Base-by-base conservation (phyloP, 1,284 basidiomycete genomes). In the Papiliotrema flavescens region DNA sequence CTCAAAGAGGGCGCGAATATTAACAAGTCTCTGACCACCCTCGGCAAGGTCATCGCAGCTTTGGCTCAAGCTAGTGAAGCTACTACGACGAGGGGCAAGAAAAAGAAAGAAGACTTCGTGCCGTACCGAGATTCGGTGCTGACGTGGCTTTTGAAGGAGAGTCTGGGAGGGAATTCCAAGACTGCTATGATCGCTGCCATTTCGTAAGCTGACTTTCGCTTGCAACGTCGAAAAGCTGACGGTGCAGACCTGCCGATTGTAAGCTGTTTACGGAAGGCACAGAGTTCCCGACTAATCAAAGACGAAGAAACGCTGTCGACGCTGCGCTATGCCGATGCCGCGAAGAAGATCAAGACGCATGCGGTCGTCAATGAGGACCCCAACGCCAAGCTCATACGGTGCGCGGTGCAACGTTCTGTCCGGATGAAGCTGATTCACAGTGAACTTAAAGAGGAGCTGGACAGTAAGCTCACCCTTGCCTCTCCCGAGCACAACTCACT, bases 321-420 rank as follows among this genome's bases (percentile, higher is more conserved):
- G 5, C 54, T 76, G 55, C 86, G 95, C 2, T 98, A 98, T 76
- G 96, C 95, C 62, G 94, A 98, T 79, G 91, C 83, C 72, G 94
- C 95, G 24, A 98, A 98, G 86, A 96, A 95, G 85, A 98, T 98
- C 80, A 96, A 95, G 85, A 98, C 98, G 78, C 96, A 98, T 80
- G 95, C 95, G 17, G 85, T 98, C 49, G 90, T 98, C 65, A 98
- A 98, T 76, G 95, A 98, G 78, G 95, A 98, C 81, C 94, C 96
- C 19, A 98, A 98, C 70, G 95, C 95, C 70, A 97, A 92, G 79
- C 86, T 98, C 54, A 94, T 98, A 53, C 56, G 69, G 65, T 66
- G 50, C 14, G 17, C 35, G 17, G 35, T 17, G 35, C 28, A 14
- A 15, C 41, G 26, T 1, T 20, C 34, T 19, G 24, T 1, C n/a